Percentiles rank a stretch among this genome's conserved stretches.
Conservation (phyloP, 2,329 filamentous ascomycete species). For the Neonectria punicea region DNA sequence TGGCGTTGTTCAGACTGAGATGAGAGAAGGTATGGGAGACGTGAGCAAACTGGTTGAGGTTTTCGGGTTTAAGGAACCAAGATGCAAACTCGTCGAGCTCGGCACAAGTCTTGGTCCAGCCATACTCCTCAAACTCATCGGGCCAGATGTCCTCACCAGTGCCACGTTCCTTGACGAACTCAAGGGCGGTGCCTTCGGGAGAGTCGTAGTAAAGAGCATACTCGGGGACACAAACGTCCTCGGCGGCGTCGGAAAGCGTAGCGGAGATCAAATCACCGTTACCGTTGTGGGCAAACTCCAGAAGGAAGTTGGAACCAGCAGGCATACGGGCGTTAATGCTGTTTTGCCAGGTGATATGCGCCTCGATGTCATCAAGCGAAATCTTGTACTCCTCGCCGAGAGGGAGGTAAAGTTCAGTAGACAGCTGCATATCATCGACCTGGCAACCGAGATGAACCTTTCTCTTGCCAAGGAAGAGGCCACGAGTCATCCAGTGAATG, state of each 20-base stretch:
- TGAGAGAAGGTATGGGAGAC: conserved; percentile 32
- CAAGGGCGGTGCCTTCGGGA: conserved; percentile 22
- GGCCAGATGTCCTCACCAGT: conserved; percentile 28
- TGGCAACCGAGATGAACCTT: conserved; percentile 29
- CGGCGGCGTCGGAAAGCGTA: not conserved
- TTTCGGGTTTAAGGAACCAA: conserved; percentile 27
- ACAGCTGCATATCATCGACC: conserved; percentile 31
- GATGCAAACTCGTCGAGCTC: conserved; percentile 26
- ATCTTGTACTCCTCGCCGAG: conserved; percentile 30
- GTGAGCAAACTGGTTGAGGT: conserved; percentile 31
- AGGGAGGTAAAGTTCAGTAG: conserved; percentile 28
- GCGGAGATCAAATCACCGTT: conserved; percentile 30
- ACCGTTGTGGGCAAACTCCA: conserved; percentile 32
- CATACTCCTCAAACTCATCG: conserved; percentile 17
- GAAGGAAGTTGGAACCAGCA: conserved; percentile 25
- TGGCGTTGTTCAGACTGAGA: conserved; percentile 32
- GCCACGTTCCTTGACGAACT: conserved; percentile 24
- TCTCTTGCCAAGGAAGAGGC: conserved; percentile 33
- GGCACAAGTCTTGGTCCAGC: conserved; percentile 25
- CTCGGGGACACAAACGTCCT: conserved; percentile 3
- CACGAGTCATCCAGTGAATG: conserved; percentile 34
- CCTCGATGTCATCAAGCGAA: conserved; percentile 23
- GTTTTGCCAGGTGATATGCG: conserved; percentile 30
- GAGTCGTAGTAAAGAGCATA: conserved; percentile 23
- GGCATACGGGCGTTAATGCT: conserved; percentile 29